Percentiles rank a stretch among this genome's conserved stretches.
These are phyloP conservation scores for Golubevia sp. DNA, from an alignment of 1,284 basidiomycete genomes.

Conservation along the genomic window DNA sequence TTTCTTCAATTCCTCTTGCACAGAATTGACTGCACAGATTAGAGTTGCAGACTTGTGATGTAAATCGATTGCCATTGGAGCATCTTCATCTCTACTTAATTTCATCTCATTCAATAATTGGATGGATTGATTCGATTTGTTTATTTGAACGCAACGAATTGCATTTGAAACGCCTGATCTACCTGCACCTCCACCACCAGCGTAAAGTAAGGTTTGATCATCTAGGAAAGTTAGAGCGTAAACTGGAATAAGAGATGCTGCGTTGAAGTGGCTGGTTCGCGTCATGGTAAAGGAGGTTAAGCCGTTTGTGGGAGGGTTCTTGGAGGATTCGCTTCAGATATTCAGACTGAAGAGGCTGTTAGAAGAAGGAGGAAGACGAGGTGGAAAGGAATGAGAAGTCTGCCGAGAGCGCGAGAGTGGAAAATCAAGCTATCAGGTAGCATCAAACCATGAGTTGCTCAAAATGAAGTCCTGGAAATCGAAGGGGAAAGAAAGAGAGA, in stretches of 20 bases:
- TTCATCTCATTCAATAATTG: slow-evolving; percentile 24
- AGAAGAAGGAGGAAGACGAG: background rate
- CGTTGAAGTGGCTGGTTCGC: slow-evolving; percentile 25
- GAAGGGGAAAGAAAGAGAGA: too few species aligned
- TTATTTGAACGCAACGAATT: slow-evolving; percentile 13
- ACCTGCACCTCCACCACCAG: slow-evolving; percentile 51
- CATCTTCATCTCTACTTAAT: slow-evolving; percentile 49
- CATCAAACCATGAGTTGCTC: too few species aligned
- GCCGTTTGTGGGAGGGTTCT: background rate
- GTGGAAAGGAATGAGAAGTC: too few species aligned
- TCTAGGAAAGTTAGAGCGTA: slow-evolving; percentile 47
- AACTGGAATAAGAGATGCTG: slow-evolving; percentile 39
- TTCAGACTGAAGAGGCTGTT: background rate
- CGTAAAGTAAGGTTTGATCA: slow-evolving; percentile 42
- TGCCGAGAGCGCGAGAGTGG: too few species aligned
- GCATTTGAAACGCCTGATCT: slow-evolving; percentile 50
- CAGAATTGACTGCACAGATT: slow-evolving; percentile 49
- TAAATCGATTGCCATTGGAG: slow-evolving; percentile 48
- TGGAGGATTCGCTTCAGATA: background rate
- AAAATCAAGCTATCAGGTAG: too few species aligned
- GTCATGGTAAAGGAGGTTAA: background rate
- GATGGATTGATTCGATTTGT: slow-evolving; percentile 1
- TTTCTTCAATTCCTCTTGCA: slow-evolving; percentile 16
- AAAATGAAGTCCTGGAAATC: too few species aligned
- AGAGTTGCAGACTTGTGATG: slow-evolving; percentile 13